Base-by-base conservation (phyloP, 1,284 basidiomycete genomes). In the Cerioporus squamosus region DNA sequence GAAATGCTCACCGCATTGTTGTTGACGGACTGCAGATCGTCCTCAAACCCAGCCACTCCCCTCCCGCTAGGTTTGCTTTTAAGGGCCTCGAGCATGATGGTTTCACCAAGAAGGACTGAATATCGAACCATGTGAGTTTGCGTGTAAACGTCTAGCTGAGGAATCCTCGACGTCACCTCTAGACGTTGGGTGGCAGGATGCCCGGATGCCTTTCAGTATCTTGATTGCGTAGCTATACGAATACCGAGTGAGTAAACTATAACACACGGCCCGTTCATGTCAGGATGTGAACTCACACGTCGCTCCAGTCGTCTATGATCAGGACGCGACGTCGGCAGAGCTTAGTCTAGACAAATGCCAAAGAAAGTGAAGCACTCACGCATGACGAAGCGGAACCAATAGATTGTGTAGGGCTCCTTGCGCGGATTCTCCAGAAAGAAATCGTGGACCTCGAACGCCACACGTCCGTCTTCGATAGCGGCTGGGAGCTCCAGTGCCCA, bases 301-400 rank as follows among this genome's bases (percentile, higher is more conserved):
- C 50, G 17, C 40, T 33, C 40, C 50, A 51, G 29, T 51, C 50
- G 7, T 51, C 42, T 43, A n/a, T n/a, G n/a, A 23, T n/a, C 9
- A 12, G 23, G 23, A n/a, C 17, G 26, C 26, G 33, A 36, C 3
- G 12, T 6, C 33, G 33, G 10, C 33, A 10, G 12, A 12, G 14
- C 7, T 43, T 5, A 43, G 42, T 9, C 23, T 12, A 9, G 18
- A n/a, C 22, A 10, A n/a, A 1, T 20, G 42, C 18, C 5, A 43
- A 5, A 3, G 39, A 22, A 12, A 7, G n/a, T 8, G 12, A 20
- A 20, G 42, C 18, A 43, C 42, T 43, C n/a, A 43, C 42, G 50
- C 50, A 51, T 51, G 40, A 51, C 44, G 29, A 51, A 51, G 15
- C 50, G 40, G 26, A 51, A 43, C 39, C 50, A 51, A 22, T 43